phyloP scores from a whole-genome alignment of 2,329 filamentous ascomycete genomes.

The Trichoderma guizhouense region DNA sequence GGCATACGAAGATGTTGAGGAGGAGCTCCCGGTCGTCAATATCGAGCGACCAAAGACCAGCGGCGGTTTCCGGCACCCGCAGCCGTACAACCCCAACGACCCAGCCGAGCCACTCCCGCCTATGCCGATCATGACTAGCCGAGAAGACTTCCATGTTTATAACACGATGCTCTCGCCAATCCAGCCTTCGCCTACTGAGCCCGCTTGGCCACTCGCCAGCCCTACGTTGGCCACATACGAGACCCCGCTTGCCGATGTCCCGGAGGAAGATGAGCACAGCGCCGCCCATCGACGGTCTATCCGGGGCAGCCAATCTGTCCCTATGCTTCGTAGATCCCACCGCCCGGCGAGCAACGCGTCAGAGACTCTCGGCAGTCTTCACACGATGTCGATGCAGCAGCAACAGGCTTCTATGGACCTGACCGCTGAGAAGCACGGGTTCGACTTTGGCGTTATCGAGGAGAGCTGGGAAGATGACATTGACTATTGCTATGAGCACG shows the following conservation, averaged over 20 bases:
- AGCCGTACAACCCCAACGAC: constrained; percentile 37
- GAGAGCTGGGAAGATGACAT: constrained; percentile 67
- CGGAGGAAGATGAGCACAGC: constrained; percentile 59
- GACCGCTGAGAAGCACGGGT: constrained; percentile 15
- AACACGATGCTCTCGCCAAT: background rate
- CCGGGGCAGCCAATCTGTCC: constrained; percentile 54
- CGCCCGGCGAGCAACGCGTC: constrained; percentile 49
- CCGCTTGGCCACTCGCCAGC: constrained; percentile 40
- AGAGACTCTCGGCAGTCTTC: constrained; percentile 49
- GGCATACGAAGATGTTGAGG: constrained; percentile 38
- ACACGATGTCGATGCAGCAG: constrained; percentile 29
- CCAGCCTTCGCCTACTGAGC: constrained; percentile 32
- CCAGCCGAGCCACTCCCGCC: constrained; percentile 21
- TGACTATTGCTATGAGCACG: constrained; percentile 68
- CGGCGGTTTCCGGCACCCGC: constrained; percentile 44
- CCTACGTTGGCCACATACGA: constrained; percentile 35
- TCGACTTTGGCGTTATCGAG: constrained; percentile 32
- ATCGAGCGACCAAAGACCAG: constrained; percentile 46
- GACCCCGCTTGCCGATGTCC: constrained; percentile 53
- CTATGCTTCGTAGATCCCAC: constrained; percentile 45
- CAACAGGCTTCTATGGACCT: constrained; percentile 29
- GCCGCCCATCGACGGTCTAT: constrained; percentile 41
- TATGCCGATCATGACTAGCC: constrained; percentile 6
- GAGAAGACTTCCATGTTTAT: background rate
- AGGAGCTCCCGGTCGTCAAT: constrained; percentile 32